Percentiles rank a stretch among this genome's conserved stretches.
These are phyloP conservation scores for Pseudoneurospora amorphoporcata DNA, from an alignment of 495 filamentous ascomycete species.

Conservation along the genomic window DNA sequence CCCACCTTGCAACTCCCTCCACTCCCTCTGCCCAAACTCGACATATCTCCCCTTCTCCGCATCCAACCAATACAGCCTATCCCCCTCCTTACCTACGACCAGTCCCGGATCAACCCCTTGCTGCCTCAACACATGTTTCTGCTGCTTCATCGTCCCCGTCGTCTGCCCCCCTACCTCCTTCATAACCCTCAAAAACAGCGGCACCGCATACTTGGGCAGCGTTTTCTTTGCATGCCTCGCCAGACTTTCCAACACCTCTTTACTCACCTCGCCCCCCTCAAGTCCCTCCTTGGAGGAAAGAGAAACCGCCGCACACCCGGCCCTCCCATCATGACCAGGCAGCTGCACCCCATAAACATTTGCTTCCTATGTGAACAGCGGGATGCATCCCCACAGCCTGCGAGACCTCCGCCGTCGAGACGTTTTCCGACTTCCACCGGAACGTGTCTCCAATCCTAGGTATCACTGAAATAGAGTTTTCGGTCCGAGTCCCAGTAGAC, in stretches of 20 bases:
- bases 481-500: slow-evolving; percentile 63
- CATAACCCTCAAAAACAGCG: slow-evolving; percentile 63
- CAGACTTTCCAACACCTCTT: slow-evolving; percentile 41
- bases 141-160: slow-evolving; percentile 83
- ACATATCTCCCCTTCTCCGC: slow-evolving; percentile 55
- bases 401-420: slow-evolving; percentile 72
- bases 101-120: slow-evolving; percentile 60
- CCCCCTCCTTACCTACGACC: slow-evolving; percentile 28
- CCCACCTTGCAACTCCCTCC: slow-evolving; percentile 54
- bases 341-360: slow-evolving; percentile 83
- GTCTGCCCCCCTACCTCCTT: slow-evolving; percentile 43
- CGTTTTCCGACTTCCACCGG: slow-evolving; percentile 95
- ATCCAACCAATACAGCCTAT: slow-evolving; percentile 49
- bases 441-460: slow-evolving; percentile 88
- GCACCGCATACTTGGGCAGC: slow-evolving; percentile 66
- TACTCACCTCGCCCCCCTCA: slow-evolving; percentile 1
- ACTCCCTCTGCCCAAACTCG: slow-evolving; percentile 55
- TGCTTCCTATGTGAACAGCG: slow-evolving; percentile 59
- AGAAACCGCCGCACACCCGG: slow-evolving; percentile 67
- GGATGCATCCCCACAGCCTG: slow-evolving; percentile 59
- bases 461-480: slow-evolving; percentile 76
- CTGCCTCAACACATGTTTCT: slow-evolving; percentile 57
- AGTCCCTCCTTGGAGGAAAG: slow-evolving; percentile 32
- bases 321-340: slow-evolving; percentile 77
- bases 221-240: slow-evolving; percentile 43